A percentile compares a stretch with the other conserved stretches of the same genome.
Conservation (phyloP, 1,284 basidiomycete species). For the Tilletiaria anomala region DNA sequence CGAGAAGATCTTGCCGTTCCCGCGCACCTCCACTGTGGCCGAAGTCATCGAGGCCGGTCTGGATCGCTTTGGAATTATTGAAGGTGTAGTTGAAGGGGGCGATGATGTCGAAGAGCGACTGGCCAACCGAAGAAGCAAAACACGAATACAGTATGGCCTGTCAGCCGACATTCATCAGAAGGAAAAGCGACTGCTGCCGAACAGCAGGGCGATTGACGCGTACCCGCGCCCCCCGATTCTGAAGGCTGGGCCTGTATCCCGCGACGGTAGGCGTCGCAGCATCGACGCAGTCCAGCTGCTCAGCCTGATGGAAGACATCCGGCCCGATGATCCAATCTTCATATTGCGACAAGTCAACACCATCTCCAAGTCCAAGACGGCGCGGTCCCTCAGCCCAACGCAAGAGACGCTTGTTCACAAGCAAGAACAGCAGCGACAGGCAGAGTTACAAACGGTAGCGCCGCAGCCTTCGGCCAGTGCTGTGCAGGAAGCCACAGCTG, state of each 20-base stretch:
- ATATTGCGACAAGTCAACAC: slow-evolving; percentile 51
- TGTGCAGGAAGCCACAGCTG: too few species aligned
- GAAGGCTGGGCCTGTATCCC: slow-evolving; percentile 47
- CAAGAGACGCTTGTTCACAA: too few species aligned
- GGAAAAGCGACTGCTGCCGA: slow-evolving; percentile 15
- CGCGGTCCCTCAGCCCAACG: too few species aligned
- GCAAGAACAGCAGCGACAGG: too few species aligned
- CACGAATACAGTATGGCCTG: slow-evolving; percentile 66
- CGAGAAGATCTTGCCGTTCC: slow-evolving; percentile 46
- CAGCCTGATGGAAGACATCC: slow-evolving; percentile 59
- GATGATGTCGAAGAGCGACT: slow-evolving; percentile 90
- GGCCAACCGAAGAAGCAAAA: slow-evolving; percentile 53
- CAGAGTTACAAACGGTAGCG: too few species aligned
- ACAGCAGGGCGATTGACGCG: slow-evolving; percentile 51
- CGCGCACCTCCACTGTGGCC: slow-evolving; percentile 84
- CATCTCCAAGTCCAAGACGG: too few species aligned
- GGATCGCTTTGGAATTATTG: slow-evolving; percentile 79
- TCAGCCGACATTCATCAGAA: slow-evolving; percentile 28
- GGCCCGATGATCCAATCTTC: slow-evolving; percentile 70
- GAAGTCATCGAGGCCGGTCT: slow-evolving; percentile 85
- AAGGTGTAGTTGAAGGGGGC: slow-evolving; percentile 91
- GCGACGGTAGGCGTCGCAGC: slow-evolving; percentile 66
- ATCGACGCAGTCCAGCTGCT: slow-evolving; percentile 62
- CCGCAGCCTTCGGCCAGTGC: too few species aligned
- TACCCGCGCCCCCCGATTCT: slow-evolving; percentile 62